Evolutionary conservation across 1,284 basidiomycete species (phyloP).

Genomic region (Tilletia caries): DNA sequence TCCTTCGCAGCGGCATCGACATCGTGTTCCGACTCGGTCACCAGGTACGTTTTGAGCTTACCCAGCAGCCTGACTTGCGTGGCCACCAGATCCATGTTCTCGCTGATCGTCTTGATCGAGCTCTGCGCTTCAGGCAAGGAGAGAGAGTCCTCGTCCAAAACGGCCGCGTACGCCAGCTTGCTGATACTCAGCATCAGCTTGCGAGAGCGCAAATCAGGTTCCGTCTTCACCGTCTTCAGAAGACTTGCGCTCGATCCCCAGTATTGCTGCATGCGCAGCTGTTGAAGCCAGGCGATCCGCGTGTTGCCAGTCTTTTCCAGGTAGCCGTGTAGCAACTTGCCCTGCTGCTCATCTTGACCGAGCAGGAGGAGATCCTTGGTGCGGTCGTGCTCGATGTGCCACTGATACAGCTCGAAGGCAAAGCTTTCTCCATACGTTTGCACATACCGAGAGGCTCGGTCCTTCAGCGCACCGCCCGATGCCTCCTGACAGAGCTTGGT

Average conservation of each 20-base stretch:
- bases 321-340: constrained; percentile 69
- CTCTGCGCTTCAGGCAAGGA: constrained; percentile 35
- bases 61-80: constrained; percentile 59
- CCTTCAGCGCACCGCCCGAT: constrained; percentile 38
- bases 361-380: constrained; percentile 65
- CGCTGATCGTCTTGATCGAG: constrained; percentile 55
- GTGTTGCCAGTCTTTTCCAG: constrained; percentile 66
- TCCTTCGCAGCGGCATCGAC: not conserved
- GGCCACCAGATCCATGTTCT: constrained; percentile 59
- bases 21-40: constrained; percentile 9
- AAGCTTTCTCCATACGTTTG: constrained; percentile 78
- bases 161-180: constrained; percentile 77
- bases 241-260: constrained; percentile 67
- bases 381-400: constrained; percentile 62
- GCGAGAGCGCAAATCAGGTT: constrained; percentile 35
- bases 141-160: constrained; percentile 23
- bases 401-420: constrained; percentile 79
- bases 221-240: constrained; percentile 61
- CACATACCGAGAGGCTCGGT: constrained; percentile 65
- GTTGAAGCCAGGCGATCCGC: constrained; percentile 78
- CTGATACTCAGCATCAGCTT: constrained; percentile 86
- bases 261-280: constrained; percentile 70
- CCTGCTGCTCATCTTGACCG: constrained; percentile 60
- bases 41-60: constrained; percentile 32
- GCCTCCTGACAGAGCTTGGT: constrained; percentile 72